Base-by-base conservation (phyloP, 331 rosid species). In the Arachis monticola region DNA sequence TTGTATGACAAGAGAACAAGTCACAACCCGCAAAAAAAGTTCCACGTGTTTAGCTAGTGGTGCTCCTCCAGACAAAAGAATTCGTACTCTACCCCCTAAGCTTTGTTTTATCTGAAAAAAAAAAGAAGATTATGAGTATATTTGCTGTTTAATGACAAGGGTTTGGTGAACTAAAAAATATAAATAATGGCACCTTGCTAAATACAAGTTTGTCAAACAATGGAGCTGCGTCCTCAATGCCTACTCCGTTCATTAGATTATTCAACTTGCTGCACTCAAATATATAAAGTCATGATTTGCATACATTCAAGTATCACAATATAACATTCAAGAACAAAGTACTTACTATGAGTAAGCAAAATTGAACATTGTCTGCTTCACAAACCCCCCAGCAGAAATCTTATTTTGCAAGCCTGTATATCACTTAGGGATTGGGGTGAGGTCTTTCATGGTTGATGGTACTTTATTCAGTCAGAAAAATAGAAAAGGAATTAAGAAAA, bases 51-150 rank as follows among this genome's bases (percentile, higher is more conserved):
- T 74, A 30, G 97, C 70, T 60, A 93, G 91, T 64, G 98, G 98
- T 60, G 98, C 98, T 45, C 94, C 98, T 81, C 98, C 98, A 67
- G 97, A 93, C 52, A 93, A 85, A 81, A 93, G 82, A 72, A 93
- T 88, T 46, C 98, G 89, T 22, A 93, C 92, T 1, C 75, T 87
- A 68, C 98, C 96, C 67, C 98, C 98, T 80, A 93, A 79, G 32
- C 87, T 96, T 88, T 89, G 82, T 81, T 88, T 93, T 35, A 93
- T 89, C 98, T 95, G 82, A 79, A 22, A 22, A 22, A 22, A 22
- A 55, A 55, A 79, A 80, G 78, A 78, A 81, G 3, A 68, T 38
- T 13, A 65, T 77, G 57, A 74, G 74, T 63, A 74, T 46, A 60
- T 10, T 45, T 13, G 17, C 7, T 84, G 77, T 73, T 74, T 12